Conservation (phyloP, 2,329 filamentous ascomycete genomes). For the Geoglossum cookeanum region DNA sequence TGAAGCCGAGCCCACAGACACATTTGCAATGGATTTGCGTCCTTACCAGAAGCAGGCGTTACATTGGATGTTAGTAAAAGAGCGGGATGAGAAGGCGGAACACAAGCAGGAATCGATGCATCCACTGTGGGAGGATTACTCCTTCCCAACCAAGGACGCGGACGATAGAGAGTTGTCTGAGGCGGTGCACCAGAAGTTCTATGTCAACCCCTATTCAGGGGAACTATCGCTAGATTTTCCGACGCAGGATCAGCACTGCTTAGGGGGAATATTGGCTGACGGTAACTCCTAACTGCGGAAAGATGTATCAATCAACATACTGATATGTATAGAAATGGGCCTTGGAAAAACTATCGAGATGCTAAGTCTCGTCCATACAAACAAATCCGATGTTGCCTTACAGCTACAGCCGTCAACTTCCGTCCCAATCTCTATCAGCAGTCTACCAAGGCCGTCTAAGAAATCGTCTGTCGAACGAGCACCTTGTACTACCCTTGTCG, state of each 20-base stretch:
- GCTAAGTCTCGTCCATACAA: constrained; percentile 78
- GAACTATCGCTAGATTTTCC: constrained; percentile 86
- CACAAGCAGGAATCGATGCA: constrained; percentile 69
- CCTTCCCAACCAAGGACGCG: constrained; percentile 72
- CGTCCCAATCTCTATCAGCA: constrained; percentile 30
- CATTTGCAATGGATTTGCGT: constrained; percentile 65
- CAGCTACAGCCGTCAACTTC: constrained; percentile 6
- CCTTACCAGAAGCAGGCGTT: constrained; percentile 92
- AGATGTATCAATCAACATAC: neutral
- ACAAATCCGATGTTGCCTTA: constrained; percentile 38
- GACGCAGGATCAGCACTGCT: constrained; percentile 79
- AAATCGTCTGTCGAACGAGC: constrained; percentile 42
- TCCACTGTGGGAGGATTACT: constrained; percentile 90
- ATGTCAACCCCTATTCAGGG: constrained; percentile 92
- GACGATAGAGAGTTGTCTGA: constrained; percentile 57
- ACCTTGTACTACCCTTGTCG: constrained; percentile 76
- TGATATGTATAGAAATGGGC: constrained; percentile 52
- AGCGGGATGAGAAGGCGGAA: constrained; percentile 55
- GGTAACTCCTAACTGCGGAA: constrained; percentile 14
- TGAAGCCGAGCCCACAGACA: constrained; percentile 61
- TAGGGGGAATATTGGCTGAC: constrained; percentile 84
- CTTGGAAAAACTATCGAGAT: constrained; percentile 97
- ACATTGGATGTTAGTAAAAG: constrained; percentile 91
- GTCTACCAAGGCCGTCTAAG: constrained; percentile 41
- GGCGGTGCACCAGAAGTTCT: constrained; percentile 43